phyloP scores from a whole-genome alignment of 2,329 filamentous ascomycete species.

The Chaetomiaceae sp. region DNA sequence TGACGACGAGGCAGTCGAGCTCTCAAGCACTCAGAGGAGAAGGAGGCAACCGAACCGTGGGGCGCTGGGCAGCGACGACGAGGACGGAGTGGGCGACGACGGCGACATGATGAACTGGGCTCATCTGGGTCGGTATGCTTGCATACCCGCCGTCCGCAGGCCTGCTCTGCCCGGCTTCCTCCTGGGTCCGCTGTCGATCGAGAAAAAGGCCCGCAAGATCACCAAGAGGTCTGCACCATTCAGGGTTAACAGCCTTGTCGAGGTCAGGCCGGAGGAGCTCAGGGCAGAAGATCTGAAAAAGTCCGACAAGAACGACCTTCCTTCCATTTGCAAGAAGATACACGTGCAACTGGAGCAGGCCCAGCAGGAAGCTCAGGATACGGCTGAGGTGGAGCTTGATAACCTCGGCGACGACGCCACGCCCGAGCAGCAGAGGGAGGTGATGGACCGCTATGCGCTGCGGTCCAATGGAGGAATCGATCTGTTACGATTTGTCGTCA shows the following conservation, averaged over 20 bases:
- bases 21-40: slow-evolving; percentile 47
- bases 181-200: slow-evolving; percentile 80
- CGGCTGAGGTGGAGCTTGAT: slow-evolving; percentile 36
- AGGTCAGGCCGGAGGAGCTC: slow-evolving; percentile 75
- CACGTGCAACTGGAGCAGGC: slow-evolving; percentile 53
- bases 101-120: slow-evolving; percentile 84
- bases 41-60: slow-evolving; percentile 38
- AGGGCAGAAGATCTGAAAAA: slow-evolving; percentile 68
- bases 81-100: slow-evolving; percentile 64
- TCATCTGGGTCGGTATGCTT: slow-evolving; percentile 72
- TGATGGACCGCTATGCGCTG: slow-evolving; percentile 64
- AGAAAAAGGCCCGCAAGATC: slow-evolving; percentile 73
- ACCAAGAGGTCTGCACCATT: slow-evolving; percentile 68
- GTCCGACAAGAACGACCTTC: slow-evolving; percentile 74
- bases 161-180: slow-evolving; percentile 80
- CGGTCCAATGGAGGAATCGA: slow-evolving; percentile 67
- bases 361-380: slow-evolving; percentile 44
- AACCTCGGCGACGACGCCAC: slow-evolving; percentile 44
- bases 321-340: slow-evolving; percentile 73
- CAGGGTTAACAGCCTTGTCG: slow-evolving; percentile 61
- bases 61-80: slow-evolving; percentile 47
- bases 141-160: slow-evolving; percentile 66
- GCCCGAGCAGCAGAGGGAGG: slow-evolving; percentile 41
- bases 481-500: slow-evolving; percentile 82
- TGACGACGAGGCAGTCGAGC: slow-evolving; percentile 47